Evolutionary conservation across 805 yeast species (phyloP), one percentile per base, ranked within the genome.

Genomic region (Pichia heedii): DNA sequence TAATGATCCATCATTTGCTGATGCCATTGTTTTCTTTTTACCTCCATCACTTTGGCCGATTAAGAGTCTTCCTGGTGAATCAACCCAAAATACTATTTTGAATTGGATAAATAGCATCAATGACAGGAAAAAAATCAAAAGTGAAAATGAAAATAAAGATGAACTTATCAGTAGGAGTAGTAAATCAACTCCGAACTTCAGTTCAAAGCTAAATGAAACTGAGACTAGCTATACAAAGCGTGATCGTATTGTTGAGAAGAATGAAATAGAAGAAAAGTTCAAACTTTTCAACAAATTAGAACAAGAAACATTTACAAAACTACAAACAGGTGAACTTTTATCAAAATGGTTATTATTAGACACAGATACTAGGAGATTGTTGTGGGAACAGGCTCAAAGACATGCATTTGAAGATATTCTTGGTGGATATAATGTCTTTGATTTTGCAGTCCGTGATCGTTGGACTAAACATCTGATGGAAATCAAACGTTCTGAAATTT

Each of bases 31-130:
- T 6, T 72, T 65, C 46, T 72, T 73, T 49, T 51, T 72, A 3
- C 65, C 72, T 1, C 68, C 75, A 3, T 46, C 56, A 10, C 56
- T 58, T 18, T 74, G 79, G 79, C 79, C 79, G 0, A 69, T 68
- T 42, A 76, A 70, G 43, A 16, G 13, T 13, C 12, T 29, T 10
- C 32, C 32, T 29, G 32, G 15, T 29, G 32, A 29, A 29, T 10
- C 32, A 29, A 29, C 32, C 12, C 32, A 29, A 5, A 9, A 29
- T 10, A 16, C 8, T 10, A 12, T 8, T 5, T 12, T 13, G 6
- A 29, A 15, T 5, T 29, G 32, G 32, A 29, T 29, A 2, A 13
- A 7, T 15, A 16, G 8, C 15, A 29, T 29, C 2, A 15, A 29
- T 29, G 15, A 15, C 7, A 12, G 15, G 2, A 6, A 10, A 5